Conservation (phyloP, 2,329 filamentous ascomycete genomes). For the Aspergillus niger region DNA sequence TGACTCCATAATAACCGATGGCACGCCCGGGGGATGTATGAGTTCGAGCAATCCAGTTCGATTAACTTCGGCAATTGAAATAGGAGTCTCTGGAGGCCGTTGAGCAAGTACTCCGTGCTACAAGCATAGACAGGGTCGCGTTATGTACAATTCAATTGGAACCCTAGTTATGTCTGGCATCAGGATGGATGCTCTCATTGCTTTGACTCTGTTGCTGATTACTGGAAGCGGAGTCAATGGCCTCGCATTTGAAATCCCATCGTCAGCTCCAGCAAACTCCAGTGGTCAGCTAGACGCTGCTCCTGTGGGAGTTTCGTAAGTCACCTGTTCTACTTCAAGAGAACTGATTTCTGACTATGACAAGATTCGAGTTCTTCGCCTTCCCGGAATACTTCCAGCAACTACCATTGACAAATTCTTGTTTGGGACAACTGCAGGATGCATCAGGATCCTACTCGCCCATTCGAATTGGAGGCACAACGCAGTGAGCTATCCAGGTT, state of each 20-base stretch:
- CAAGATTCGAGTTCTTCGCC: constrained; percentile 58
- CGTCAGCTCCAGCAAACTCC: constrained; percentile 34
- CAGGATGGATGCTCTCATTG: background rate
- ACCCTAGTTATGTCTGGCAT: background rate
- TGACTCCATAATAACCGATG: constrained; percentile 6
- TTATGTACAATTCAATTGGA: background rate
- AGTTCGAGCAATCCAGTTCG: background rate
- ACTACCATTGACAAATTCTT: constrained; percentile 54
- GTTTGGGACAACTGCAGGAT: constrained; percentile 54
- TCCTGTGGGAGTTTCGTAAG: constrained; percentile 52
- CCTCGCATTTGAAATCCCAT: constrained; percentile 40
- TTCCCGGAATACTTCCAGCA: constrained; percentile 59
- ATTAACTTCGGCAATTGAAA: background rate
- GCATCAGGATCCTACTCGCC: constrained; percentile 56
- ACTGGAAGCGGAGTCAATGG: constrained; percentile 11
- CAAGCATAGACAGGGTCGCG: background rate
- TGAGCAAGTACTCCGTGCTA: background rate
- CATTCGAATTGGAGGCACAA: constrained; percentile 61
- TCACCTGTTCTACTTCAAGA: background rate
- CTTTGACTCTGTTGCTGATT: background rate
- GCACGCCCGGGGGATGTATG: background rate
- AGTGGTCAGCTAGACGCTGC: constrained; percentile 41
- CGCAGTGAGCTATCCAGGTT: constrained; percentile 42
- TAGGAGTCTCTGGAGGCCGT: background rate
- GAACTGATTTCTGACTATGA: background rate